Base-by-base conservation (phyloP, 352 stramenopile species). In the Globisporangium polare region DNA sequence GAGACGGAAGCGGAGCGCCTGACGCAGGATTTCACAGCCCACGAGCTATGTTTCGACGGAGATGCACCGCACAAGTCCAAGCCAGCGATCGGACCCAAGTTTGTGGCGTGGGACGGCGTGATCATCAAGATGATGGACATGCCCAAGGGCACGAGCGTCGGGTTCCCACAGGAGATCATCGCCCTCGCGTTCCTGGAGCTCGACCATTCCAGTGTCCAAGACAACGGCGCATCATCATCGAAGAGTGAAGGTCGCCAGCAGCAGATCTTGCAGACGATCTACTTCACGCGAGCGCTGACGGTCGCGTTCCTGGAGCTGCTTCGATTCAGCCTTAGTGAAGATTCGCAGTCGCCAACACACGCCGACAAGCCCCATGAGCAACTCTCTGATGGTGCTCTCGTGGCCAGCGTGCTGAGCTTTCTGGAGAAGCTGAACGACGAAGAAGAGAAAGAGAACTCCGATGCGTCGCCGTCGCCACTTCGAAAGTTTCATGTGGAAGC, bases 21-120 rank as follows among this genome's bases (percentile, higher is more conserved):
- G 2, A 87, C 75, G 9, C 79, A 87, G 65, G 77, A 87, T 24
- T 55, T 87, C 9, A 59, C 71, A 18, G 65, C 60, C 24, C 71
- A 81, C 41, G 53, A 71, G 42, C 20, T 61, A 27, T 53, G 55
- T n/a, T 42, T 61, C 15, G 15, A 45, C 41, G 39, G 52, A 7
- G 68, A 75, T 56, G 50, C 42, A 24, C 61, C 42, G 20, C 61
- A 67, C 20, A 64, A 31, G 5, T 9, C 46, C 0, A 54, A 13
- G 26, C 52, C 27, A 27, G 42, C 42, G 37, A 65, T 52, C 42
- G 62, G 72, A 22, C 55, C 57, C 27, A 65, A 71, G n/a, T 55
- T 55, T 39, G 58, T 66, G 0, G 7, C 29, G 22, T 78, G 72
- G 58, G 63, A 78, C 53, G 74, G 54, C 5, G 51, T n/a, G 41